Conservation (phyloP, 1,284 basidiomycete genomes). For the Trametes sp. region DNA sequence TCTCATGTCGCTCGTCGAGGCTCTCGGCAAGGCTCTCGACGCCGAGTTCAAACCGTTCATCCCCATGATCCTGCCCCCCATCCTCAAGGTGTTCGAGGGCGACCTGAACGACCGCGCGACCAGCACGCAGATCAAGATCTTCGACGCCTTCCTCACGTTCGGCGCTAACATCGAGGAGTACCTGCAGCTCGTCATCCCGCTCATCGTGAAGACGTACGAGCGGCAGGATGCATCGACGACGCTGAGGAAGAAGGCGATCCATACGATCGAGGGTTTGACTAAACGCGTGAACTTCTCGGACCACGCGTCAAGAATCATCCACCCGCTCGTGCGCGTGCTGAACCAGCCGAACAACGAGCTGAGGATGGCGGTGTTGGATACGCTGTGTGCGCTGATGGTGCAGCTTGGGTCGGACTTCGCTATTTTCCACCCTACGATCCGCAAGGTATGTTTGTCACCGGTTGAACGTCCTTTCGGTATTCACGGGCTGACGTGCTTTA, state of each 20-base stretch:
- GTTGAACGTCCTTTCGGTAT: neutral
- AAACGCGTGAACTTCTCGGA: constrained; percentile 98
- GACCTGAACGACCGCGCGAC: constrained; percentile 83
- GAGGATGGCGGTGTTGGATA: constrained; percentile 90
- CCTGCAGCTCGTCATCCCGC: constrained; percentile 94
- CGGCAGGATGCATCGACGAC: constrained; percentile 77
- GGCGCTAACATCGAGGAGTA: constrained; percentile 98
- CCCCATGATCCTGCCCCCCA: constrained; percentile 90
- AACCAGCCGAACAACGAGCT: constrained; percentile 85
- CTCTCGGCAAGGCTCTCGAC: constrained; percentile 94
- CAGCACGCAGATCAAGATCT: constrained; percentile 87
- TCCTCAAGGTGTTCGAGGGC: constrained; percentile 92
- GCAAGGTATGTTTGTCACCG: constrained; percentile 70
- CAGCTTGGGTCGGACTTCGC: constrained; percentile 98
- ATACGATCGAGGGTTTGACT: constrained; percentile 92
- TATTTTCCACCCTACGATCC: constrained; percentile 96
- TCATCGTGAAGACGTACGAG: constrained; percentile 94
- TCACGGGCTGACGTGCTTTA: neutral
- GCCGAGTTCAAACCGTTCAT: constrained; percentile 98
- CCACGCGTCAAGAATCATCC: constrained; percentile 96
- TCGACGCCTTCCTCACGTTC: constrained; percentile 95
- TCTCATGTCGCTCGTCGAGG: constrained; percentile 93
- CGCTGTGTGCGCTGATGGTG: constrained; percentile 89
- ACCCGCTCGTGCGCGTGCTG: constrained; percentile 92
- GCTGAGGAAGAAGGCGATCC: constrained; percentile 89